These are phyloP conservation scores for Suillus plorans DNA, from an alignment of 768 basidiomycete genomes.

Conservation along the genomic window DNA sequence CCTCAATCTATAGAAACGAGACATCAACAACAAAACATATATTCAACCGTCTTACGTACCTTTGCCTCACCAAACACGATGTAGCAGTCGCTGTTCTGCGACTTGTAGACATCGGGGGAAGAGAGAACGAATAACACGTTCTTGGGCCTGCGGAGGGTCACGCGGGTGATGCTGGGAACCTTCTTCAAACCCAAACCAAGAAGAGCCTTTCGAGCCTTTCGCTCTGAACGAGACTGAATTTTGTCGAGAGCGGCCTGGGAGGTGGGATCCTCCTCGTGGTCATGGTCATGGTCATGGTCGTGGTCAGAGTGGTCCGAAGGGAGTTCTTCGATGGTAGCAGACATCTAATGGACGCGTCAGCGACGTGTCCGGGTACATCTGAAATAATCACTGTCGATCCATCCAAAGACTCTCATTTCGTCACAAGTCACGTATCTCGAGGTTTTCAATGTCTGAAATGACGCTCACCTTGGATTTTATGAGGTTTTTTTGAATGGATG, in stretches of 20 bases:
- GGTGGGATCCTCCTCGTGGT: constrained; percentile 82
- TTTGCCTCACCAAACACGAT: constrained; percentile 99
- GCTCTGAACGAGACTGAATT: constrained; percentile 91
- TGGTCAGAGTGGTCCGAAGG: constrained; percentile 77
- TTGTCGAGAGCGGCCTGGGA: constrained; percentile 86
- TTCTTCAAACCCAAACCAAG: constrained; percentile 89
- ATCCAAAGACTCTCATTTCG: constrained; percentile 11
- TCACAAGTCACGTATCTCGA: background rate
- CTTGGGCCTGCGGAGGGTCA: constrained; percentile 92
- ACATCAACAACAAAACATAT: background rate
- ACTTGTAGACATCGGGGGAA: constrained; percentile 97
- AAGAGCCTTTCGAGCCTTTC: constrained; percentile 94
- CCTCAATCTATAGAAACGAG: constrained; percentile 63
- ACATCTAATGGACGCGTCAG: constrained; percentile 52
- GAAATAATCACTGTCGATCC: constrained; percentile 26
- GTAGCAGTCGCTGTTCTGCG: constrained; percentile 95
- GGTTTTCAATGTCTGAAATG: background rate
- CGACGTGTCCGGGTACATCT: constrained; percentile 29
- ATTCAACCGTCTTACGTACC: constrained; percentile 37
- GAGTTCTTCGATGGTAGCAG: constrained; percentile 83
- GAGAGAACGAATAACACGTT: constrained; percentile 94
- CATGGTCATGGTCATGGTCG: constrained; percentile 67
- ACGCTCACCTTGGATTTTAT: constrained; percentile 23
- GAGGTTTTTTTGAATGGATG: constrained; percentile 11
- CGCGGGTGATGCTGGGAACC: constrained; percentile 90